Conservation (phyloP, 2,329 filamentous ascomycete genomes). For the Fusarium sp. region DNA sequence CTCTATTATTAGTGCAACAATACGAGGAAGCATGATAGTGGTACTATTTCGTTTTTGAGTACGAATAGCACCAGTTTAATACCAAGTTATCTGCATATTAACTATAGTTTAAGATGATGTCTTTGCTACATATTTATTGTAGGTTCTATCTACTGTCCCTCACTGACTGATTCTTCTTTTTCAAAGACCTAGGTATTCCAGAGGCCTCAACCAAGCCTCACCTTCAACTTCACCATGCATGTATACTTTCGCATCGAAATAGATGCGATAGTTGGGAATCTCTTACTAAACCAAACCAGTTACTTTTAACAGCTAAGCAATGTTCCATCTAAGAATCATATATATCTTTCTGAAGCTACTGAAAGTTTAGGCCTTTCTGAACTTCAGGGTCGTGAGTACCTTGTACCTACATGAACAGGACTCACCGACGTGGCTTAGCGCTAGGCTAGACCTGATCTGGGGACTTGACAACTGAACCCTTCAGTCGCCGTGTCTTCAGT, state of each 20-base stretch:
- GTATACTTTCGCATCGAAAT: neutral
- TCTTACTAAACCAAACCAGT: neutral
- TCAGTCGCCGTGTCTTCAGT: conserved; percentile 45
- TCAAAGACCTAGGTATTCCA: neutral
- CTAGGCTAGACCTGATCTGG: conserved; percentile 44
- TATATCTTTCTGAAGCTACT: neutral
- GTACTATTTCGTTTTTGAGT: neutral
- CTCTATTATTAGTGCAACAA: conserved; percentile 8
- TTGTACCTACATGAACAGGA: conserved; percentile 4
- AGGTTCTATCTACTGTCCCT: neutral
- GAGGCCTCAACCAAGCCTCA: neutral
- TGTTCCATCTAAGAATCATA: neutral
- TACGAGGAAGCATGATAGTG: conserved; percentile 8
- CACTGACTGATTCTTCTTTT: neutral
- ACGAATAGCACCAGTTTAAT: no score
- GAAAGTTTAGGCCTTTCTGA: neutral
- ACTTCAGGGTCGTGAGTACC: neutral
- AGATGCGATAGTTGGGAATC: neutral
- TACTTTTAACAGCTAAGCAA: neutral
- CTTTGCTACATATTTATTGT: neutral
- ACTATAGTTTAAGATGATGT: neutral
- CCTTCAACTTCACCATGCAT: neutral
- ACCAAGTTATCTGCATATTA: no score
- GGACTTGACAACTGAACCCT: conserved; percentile 43
- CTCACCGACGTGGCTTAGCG: conserved; percentile 28